Conservation (phyloP, 2,329 filamentous ascomycete species). For the Claviceps sp. region DNA sequence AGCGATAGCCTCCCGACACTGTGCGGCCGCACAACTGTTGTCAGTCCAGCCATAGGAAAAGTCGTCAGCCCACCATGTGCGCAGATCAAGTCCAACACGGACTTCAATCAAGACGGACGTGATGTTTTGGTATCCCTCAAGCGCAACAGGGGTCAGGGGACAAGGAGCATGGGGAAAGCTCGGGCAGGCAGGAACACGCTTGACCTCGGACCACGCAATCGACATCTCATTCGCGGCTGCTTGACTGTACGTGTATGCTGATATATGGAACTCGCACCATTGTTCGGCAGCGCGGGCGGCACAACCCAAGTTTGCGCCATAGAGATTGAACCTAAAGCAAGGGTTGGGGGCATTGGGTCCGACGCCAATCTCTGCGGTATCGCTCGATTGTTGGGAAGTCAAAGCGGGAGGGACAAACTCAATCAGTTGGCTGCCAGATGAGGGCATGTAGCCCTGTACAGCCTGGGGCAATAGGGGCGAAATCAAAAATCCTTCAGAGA, state of each 20-base stretch:
- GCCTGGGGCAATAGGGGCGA: constrained; percentile 21
- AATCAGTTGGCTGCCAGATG: constrained; percentile 26
- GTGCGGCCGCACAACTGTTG: constrained; percentile 25
- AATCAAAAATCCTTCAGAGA: constrained; percentile 27
- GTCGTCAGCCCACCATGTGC: constrained; percentile 29
- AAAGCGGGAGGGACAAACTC: constrained; percentile 26
- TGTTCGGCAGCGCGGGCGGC: constrained; percentile 21
- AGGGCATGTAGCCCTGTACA: constrained; percentile 21
- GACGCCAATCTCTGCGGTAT: constrained; percentile 26
- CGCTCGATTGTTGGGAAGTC: constrained; percentile 14
- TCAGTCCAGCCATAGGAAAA: constrained; percentile 27
- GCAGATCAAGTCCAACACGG: constrained; percentile 23
- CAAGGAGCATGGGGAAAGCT: constrained; percentile 20
- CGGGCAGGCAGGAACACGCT: constrained; percentile 24
- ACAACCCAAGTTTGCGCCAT: constrained; percentile 25
- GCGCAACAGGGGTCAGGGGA: constrained; percentile 20
- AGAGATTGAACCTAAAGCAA: constrained; percentile 28
- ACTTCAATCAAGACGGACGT: constrained; percentile 25
- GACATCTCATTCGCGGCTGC: constrained; percentile 20
- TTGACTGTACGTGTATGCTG: constrained; percentile 25
- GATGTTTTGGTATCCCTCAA: constrained; percentile 25
- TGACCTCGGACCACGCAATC: constrained; percentile 26
- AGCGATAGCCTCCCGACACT: constrained; percentile 18
- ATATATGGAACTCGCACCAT: constrained; percentile 28
- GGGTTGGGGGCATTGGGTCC: constrained; percentile 22